Conservation (phyloP, 345 rosid genomes). For the Trapa incisa region DNA sequence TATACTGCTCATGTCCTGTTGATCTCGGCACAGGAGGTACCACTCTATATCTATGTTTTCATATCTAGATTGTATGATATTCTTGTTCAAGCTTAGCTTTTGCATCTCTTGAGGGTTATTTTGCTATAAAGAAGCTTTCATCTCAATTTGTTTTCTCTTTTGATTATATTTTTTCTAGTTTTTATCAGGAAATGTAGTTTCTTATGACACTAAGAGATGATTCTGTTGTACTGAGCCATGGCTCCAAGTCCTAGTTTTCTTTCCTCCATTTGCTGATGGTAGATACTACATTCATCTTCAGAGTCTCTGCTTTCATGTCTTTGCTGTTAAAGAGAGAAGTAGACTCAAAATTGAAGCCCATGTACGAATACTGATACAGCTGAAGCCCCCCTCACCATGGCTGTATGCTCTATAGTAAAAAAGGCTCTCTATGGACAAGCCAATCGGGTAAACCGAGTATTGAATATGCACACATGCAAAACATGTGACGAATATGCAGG, state of each 20-base stretch:
- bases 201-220: not conserved
- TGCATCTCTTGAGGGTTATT: not conserved
- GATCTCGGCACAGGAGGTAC: slow-evolving; percentile 9
- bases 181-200: slow-evolving; percentile 1
- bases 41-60: slow-evolving; percentile 6
- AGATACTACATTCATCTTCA: not conserved
- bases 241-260: not conserved
- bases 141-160: not conserved
- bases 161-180: not conserved
- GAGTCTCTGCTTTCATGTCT: not conserved
- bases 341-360: too few species aligned
- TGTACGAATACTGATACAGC: too few species aligned
- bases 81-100: slow-evolving; percentile 2
- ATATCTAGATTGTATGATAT: slow-evolving; percentile 9
- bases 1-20: slow-evolving; percentile 60
- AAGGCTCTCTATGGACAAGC: too few species aligned
- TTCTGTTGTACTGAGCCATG: slow-evolving; percentile 1
- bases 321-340: too few species aligned
- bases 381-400: too few species aligned
- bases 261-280: not conserved
- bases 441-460: too few species aligned
- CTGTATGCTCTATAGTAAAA: too few species aligned
- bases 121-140: not conserved
- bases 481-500: too few species aligned
- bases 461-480: too few species aligned